Percentiles rank a stretch among this genome's conserved stretches.
Evolutionary conservation across 2,329 filamentous ascomycete genomes (phyloP).

Genomic region (Diplodia intermedia): DNA sequence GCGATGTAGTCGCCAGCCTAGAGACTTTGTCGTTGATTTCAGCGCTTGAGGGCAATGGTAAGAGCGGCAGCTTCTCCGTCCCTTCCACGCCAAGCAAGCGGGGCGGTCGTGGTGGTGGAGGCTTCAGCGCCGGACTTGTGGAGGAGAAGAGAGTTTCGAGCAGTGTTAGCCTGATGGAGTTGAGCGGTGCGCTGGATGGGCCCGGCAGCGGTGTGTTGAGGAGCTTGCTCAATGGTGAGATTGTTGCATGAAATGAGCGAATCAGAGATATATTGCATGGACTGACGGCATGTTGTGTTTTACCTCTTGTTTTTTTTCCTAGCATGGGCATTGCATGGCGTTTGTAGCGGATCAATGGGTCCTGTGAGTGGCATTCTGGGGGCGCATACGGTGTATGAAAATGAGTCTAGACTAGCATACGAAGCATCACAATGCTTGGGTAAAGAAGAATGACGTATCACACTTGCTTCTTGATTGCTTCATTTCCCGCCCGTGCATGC

Average conservation of each 20-base stretch:
- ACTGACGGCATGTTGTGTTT: constrained; percentile 11
- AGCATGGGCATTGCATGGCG: constrained; percentile 18
- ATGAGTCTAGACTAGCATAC: not conserved
- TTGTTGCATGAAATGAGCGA: constrained; percentile 2
- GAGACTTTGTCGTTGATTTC: constrained; percentile 85
- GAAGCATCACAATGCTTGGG: not conserved
- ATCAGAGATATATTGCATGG: not conserved
- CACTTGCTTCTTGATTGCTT: not conserved
- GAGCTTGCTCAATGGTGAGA: constrained; percentile 38
- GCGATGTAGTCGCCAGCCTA: constrained; percentile 86
- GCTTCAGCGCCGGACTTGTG: constrained; percentile 55
- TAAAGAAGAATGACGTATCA: constrained; percentile 1
- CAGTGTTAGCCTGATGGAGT: constrained; percentile 79
- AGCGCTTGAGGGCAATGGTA: constrained; percentile 66
- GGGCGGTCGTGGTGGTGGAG: constrained; percentile 42
- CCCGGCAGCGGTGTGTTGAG: constrained; percentile 49
- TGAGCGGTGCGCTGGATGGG: constrained; percentile 69
- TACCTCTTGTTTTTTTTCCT: not conserved
- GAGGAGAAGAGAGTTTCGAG: constrained; percentile 83
- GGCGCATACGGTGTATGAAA: constrained; percentile 14
- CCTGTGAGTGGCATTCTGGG: not conserved
- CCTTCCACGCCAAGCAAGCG: constrained; percentile 66
- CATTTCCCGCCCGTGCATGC: not conserved
- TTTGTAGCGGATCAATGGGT: not conserved
- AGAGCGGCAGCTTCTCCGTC: constrained; percentile 49